Conservation (phyloP, 495 filamentous ascomycete species). For the Elaphomyces granulatus region DNA sequence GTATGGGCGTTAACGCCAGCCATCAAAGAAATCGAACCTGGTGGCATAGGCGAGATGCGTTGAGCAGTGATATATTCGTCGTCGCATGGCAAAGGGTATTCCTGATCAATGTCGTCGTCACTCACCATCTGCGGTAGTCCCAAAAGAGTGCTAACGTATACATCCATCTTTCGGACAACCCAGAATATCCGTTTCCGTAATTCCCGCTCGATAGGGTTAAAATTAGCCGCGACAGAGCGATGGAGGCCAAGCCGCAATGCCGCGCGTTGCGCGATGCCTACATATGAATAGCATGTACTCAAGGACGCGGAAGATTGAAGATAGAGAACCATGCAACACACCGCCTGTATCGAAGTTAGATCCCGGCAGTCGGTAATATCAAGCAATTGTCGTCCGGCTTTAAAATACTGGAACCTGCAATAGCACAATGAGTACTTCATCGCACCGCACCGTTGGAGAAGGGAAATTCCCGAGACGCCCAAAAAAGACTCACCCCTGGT, state of each 20-base stretch:
- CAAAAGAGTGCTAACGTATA: conserved; percentile 77
- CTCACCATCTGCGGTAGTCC: conserved; percentile 75
- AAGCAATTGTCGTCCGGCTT: conserved; percentile 59
- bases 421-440: too few relatives aligned
- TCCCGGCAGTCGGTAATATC: conserved; percentile 90
- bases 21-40: conserved; percentile 60
- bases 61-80: conserved; percentile 79
- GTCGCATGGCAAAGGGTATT: conserved; percentile 70
- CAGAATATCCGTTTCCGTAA: conserved; percentile 78
- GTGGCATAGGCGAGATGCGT: conserved; percentile 56
- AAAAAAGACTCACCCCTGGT: conserved; percentile 72
- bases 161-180: conserved; percentile 85
- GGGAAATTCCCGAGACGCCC: too few relatives aligned
- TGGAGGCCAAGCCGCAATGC: conserved; percentile 80
- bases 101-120: conserved; percentile 86
- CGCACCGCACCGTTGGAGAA: too few relatives aligned
- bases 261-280: conserved; percentile 79
- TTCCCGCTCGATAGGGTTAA: conserved; percentile 76
- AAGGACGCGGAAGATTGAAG: conserved; percentile 82
- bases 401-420: conserved; percentile 73
- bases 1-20: conserved; percentile 78
- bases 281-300: conserved; percentile 84
- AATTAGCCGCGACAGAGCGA: conserved; percentile 56
- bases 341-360: conserved; percentile 66
- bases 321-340: conserved; percentile 88